Evolutionary conservation across 495 filamentous ascomycete species (phyloP), one percentile per base, ranked within the genome.

Genomic region (Neurospora sp.): DNA sequence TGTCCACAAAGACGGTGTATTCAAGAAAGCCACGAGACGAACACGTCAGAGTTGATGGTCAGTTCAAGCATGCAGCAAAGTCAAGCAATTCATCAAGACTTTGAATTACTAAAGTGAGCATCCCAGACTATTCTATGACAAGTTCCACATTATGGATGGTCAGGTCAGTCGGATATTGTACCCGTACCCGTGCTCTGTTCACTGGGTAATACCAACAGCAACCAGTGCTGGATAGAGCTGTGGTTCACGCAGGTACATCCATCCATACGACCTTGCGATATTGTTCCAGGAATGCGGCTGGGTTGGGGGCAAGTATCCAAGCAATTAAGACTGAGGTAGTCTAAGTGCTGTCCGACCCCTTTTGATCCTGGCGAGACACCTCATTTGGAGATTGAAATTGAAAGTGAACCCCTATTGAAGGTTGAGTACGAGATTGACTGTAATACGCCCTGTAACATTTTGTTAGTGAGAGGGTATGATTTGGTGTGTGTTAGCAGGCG

Each of bases 221-320:
- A 61, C 12, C 0, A 35, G 22, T 31, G 53, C 6, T 16, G 4
- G 5, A 0, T 16, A 31, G 5, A 61, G 12, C 53, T 61, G 22
- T 9, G 53, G 0, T 3, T 18, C 53, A 31, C 35, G 27, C 53
- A 61, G 22, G 27, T 35, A 18, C 14, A 61, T 61, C 2, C 27
- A 1, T 61, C 2, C 2, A 6, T 61, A 61, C 14, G 53, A 35
- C 27, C 12, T 18, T 4, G 53, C 53, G 10, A 35, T 4, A 35
- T 0, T 3, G 0, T 16, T 16, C 0, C 53, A 0, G 0, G 0
- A 18, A 35, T 31, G 12, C 14, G 4, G 9, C 45, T 53, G 10
- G 4, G 1, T 1, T 16, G 9, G 6, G 1, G 2, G 5, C 27
- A 31, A 31, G 22, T 35, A 16, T 35, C 2, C 22, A 16, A 31